Conservation (phyloP, 2,329 filamentous ascomycete genomes). For the Colletotrichum horii region DNA sequence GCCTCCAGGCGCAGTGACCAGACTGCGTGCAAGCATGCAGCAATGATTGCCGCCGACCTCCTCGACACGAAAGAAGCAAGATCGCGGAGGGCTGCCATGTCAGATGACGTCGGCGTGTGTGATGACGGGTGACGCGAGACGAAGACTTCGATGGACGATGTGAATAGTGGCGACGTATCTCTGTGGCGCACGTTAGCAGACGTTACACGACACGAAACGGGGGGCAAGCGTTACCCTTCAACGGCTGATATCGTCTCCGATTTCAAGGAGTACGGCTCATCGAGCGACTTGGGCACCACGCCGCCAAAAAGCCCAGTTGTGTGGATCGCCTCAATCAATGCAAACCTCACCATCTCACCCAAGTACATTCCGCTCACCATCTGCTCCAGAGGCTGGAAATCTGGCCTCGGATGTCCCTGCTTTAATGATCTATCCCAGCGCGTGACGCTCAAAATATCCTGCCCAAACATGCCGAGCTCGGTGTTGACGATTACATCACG, state of each 20-base stretch:
- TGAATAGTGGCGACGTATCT: slow-evolving; percentile 47
- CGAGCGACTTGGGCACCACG: slow-evolving; percentile 58
- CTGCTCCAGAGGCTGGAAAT: slow-evolving; percentile 68
- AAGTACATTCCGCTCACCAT: slow-evolving; percentile 71
- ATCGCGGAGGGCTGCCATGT: slow-evolving; percentile 56
- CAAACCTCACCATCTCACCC: slow-evolving; percentile 66
- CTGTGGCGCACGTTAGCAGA: slow-evolving; percentile 32
- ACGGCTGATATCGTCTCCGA: slow-evolving; percentile 65
- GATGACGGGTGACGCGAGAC: slow-evolving; percentile 53
- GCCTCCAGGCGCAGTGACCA: slow-evolving; percentile 61
- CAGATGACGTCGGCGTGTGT: slow-evolving; percentile 43
- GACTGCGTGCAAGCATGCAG: slow-evolving; percentile 62
- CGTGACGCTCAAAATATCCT: slow-evolving; percentile 62
- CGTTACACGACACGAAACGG: background rate
- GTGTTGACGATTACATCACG: slow-evolving; percentile 71
- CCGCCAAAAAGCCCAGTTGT: slow-evolving; percentile 61
- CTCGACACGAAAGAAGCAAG: slow-evolving; percentile 61
- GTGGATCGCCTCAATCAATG: slow-evolving; percentile 63
- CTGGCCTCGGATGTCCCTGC: slow-evolving; percentile 56
- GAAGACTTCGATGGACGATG: slow-evolving; percentile 54
- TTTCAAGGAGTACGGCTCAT: slow-evolving; percentile 60
- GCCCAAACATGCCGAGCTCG: slow-evolving; percentile 71
- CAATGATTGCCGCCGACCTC: slow-evolving; percentile 64
- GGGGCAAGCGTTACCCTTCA: slow-evolving; percentile 52
- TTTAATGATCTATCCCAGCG: slow-evolving; percentile 64